A percentile compares a stretch with the other conserved stretches of the same genome.
Evolutionary conservation across 768 basidiomycete species (phyloP).

Genomic region (Lactifluus rugatus): DNA sequence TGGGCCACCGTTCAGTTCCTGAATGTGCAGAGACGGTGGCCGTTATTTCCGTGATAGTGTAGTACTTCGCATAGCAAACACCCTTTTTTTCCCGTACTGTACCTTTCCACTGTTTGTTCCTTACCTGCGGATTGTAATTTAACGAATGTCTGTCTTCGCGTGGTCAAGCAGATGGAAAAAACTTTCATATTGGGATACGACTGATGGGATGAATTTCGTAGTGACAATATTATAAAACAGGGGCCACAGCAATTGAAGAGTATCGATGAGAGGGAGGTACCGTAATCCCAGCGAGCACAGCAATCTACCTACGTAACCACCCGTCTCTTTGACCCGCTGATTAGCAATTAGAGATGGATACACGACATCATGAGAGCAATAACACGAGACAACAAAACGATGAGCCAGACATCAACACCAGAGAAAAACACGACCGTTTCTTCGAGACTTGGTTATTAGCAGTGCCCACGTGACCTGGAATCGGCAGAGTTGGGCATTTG

Average conservation of each 20-base stretch:
- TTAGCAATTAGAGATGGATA: no score
- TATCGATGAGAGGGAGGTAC: background rate
- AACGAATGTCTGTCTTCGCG: background rate
- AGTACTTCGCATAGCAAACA: background rate
- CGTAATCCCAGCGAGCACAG: no score
- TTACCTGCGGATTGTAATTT: background rate
- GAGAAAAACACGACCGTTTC: background rate
- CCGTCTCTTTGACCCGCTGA: background rate
- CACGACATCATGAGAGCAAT: no score
- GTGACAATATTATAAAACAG: no score
- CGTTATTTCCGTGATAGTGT: background rate
- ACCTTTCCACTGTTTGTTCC: background rate
- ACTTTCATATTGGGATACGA: no score
- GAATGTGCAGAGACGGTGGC: background rate
- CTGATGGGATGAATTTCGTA: no score
- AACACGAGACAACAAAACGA: background rate
- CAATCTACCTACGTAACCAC: background rate
- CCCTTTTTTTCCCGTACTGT: background rate
- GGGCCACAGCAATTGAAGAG: background rate
- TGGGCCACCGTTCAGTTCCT: conserved; percentile 10
- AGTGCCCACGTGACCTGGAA: no score
- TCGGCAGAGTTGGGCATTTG: no score
- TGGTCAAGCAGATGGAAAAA: background rate
- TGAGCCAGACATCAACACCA: background rate
- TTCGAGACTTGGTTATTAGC: no score